Base-by-base conservation (phyloP, 2,329 filamentous ascomycete species). In the Aspergillus carbonarius region DNA sequence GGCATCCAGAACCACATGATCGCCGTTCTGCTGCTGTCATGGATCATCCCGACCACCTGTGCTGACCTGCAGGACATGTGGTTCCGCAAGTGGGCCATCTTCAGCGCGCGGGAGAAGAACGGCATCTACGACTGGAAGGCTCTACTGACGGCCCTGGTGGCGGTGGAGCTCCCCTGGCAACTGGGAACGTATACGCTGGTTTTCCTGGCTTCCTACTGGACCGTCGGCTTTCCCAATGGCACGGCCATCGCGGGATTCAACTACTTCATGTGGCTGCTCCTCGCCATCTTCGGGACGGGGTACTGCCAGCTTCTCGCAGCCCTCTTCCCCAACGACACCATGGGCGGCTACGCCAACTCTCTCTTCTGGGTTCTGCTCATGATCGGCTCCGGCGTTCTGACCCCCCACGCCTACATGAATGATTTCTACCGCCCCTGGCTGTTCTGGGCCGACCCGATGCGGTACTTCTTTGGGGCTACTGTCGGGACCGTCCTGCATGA, bases 361-460 rank as follows among this genome's bases (percentile, higher is more conserved):
- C 47, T 49, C 8, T 15, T 35, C 47, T 49, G 47, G 47, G 47
- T 35, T n/a, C 2, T 34, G 3, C n/a, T 49, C 0, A 32, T 49
- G 15, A 12, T 49, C 9, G 27, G 15, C n/a, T 35, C 47, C 10
- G 47, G 47, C 5, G 47, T 8, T 9, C n/a, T 34, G 4, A 49
- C 25, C n/a, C 30, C 30, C 1, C 47, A 34, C 9, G 27, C 25
- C 27, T 32, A 32, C 15, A n/a, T 49, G 30, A 49, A 49, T 18
- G 25, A 32, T n/a, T 49, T 49, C 8, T 49, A 49, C 30, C 54
- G 49, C 7, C 44, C 54, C 9, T 60, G 58, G 58, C 20, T 60
- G 6, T 54, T 27, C 35, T 60, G 58, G 58, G 54, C 37, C 12
- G 58, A 60, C 32, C 58, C 54, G 1, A 49, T 60, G 54, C 40